Conservation (phyloP, 768 basidiomycete species). For the Leccinum longicurvipes region DNA sequence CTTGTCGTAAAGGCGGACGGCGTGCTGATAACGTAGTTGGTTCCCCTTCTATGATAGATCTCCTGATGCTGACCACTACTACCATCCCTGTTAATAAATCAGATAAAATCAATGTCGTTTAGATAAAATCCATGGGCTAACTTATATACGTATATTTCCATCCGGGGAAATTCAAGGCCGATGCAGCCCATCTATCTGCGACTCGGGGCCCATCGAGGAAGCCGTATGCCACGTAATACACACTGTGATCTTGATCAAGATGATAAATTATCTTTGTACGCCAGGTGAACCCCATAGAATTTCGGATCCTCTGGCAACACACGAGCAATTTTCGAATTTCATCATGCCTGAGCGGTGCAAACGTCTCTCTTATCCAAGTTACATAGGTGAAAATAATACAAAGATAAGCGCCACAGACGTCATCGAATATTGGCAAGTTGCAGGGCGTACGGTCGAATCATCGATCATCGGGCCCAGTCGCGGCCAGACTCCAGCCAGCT, state of each 20-base stretch:
- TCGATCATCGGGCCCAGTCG: neutral
- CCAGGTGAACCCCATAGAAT: neutral
- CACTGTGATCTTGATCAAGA: neutral
- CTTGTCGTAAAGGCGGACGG: neutral
- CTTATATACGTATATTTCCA: too few relatives aligned
- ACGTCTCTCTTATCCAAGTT: too few relatives aligned
- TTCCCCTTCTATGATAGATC: neutral
- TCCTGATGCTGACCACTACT: constrained; percentile 10
- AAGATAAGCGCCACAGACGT: neutral
- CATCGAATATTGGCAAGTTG: neutral
- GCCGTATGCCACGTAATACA: neutral
- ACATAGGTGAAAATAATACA: too few relatives aligned
- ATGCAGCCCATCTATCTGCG: neutral
- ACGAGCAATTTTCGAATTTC: neutral
- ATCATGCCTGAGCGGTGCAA: too few relatives aligned
- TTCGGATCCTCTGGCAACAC: neutral
- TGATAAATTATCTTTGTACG: neutral
- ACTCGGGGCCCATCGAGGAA: neutral
- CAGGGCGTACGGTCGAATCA: neutral
- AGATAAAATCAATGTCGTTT: neutral
- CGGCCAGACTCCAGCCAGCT: neutral
- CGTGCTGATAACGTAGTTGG: neutral
- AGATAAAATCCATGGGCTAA: neutral
- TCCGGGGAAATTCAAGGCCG: too few relatives aligned
- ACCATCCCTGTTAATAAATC: constrained; percentile 7